These are phyloP conservation scores for Fusarium lyarnte DNA, from an alignment of 2,329 filamentous ascomycete species.

Conservation along the genomic window DNA sequence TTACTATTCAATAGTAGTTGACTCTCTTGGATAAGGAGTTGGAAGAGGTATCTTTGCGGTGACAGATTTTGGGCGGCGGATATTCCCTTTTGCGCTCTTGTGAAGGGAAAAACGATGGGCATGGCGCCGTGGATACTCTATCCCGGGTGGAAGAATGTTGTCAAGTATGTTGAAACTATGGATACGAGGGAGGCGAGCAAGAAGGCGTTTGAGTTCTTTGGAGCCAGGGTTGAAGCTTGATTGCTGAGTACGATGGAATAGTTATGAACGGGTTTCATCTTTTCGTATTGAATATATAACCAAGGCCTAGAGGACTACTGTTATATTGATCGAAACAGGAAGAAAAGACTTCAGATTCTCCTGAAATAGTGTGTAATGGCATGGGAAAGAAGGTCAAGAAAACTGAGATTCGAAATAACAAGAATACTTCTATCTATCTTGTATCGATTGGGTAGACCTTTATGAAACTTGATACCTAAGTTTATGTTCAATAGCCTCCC, in stretches of 20 bases:
- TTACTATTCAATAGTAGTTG: not conserved
- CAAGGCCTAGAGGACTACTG: rapidly evolving
- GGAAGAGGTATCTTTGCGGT: constrained; percentile 1
- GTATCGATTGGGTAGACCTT: not conserved
- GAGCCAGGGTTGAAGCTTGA: not conserved
- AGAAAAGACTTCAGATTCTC: rapidly evolving
- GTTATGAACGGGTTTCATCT: no score
- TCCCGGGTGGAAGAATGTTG: constrained; percentile 1
- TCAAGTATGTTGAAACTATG: not conserved
- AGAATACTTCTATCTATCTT: not conserved
- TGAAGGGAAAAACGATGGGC: not conserved
- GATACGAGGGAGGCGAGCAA: not conserved
- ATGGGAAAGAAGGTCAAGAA: not conserved
- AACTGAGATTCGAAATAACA: not conserved
- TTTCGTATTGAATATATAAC: not conserved
- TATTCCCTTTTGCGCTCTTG: constrained; percentile 2
- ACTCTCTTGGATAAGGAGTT: constrained; percentile 11
- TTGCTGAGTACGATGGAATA: rapidly evolving
- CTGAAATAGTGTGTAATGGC: not conserved
- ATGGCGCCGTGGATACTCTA: not conserved
- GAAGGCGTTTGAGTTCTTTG: not conserved
- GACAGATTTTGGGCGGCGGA: constrained; percentile 6
- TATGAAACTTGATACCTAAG: no score
- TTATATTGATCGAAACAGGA: rapidly evolving
- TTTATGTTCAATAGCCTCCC: no score